Base-by-base conservation (phyloP, 305 asterid species). In the Ilex paraguariensis region DNA sequence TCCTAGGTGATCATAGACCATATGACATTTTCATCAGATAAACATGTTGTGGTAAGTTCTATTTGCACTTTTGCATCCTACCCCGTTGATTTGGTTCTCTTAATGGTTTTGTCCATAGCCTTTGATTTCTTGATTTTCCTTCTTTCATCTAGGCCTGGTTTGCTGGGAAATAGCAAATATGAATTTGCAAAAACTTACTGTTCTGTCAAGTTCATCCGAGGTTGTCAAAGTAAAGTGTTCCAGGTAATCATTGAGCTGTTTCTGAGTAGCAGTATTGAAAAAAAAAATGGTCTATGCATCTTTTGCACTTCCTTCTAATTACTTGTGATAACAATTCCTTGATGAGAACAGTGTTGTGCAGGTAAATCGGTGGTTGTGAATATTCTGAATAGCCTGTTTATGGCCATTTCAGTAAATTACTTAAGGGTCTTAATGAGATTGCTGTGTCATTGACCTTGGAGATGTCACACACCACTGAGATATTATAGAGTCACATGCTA, bases 11-110 rank as follows among this genome's bases (percentile, higher is more conserved):
- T 77, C 66, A 84, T 80, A 92, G 98, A 79, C 97, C 98, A 54
- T 92, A 71, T 61, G 97, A 89, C 93, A 92, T 92, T 73, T 85
- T 79, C 96, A 89, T 84, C 98, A 92, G 85, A 79, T 92, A 77
- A 82, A 92, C 72, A 79, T 89, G 76, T 70, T 92, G 73, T 92
- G 98, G 98, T 87, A 82, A 84, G 94, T 77, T 55, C 56, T 70
- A 6, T 52, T 52, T 4, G 11, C 56, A 52, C 30, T 7, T 17
- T 7, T 52, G 10, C 4, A 12, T 49, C 53, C 53, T 49, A 49
- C 42, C 42, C 2, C 0, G 42, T 4, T 36, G 42, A 36, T 36
- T 36, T 36, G 42, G 9, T 36, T 36, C 9, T 5, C 42, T 36
- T 8, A 36, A 36, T 36, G 42, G 42, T 36, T 36, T 36, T 36